These are phyloP conservation scores for Willaertia magna DNA, from an alignment of 208 protist species.

Conservation along the genomic window DNA sequence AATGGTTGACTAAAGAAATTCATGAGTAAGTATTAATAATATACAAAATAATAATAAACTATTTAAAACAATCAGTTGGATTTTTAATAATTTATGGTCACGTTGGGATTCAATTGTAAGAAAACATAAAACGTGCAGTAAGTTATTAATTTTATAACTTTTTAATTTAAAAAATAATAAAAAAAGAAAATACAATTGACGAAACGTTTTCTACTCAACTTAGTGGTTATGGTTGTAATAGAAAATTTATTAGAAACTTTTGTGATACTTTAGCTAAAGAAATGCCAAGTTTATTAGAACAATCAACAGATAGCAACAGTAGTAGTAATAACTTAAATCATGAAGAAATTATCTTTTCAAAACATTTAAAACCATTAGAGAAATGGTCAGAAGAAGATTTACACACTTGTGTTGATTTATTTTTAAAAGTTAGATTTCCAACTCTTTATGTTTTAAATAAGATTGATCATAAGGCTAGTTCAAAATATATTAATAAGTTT, in stretches of 20 bases:
- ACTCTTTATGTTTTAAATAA: not conserved
- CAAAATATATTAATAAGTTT: constrained; percentile 7
- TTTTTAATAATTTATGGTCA: constrained; percentile 12
- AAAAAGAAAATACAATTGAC: not conserved
- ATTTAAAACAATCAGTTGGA: no score
- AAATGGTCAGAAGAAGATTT: not conserved
- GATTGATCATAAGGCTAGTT: not conserved
- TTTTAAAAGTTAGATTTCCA: not conserved
- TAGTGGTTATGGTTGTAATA: not conserved
- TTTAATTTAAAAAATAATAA: no score
- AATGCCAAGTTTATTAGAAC: no score
- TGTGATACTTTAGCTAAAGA: not conserved
- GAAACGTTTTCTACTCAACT: not conserved
- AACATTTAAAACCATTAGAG: not conserved
- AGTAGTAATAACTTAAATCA: not conserved
- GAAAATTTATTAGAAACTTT: not conserved
- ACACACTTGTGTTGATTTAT: not conserved
- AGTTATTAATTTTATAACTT: not conserved
- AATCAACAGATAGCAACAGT: not conserved
- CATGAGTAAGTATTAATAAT: not conserved
- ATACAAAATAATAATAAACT: no score
- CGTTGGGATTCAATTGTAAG: not conserved
- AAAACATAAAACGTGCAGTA: not conserved
- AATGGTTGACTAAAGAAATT: constrained; percentile 6
- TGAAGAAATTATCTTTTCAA: not conserved